Evolutionary conservation across 257 asterid species (phyloP).

Genomic region (Rhazya stricta): DNA sequence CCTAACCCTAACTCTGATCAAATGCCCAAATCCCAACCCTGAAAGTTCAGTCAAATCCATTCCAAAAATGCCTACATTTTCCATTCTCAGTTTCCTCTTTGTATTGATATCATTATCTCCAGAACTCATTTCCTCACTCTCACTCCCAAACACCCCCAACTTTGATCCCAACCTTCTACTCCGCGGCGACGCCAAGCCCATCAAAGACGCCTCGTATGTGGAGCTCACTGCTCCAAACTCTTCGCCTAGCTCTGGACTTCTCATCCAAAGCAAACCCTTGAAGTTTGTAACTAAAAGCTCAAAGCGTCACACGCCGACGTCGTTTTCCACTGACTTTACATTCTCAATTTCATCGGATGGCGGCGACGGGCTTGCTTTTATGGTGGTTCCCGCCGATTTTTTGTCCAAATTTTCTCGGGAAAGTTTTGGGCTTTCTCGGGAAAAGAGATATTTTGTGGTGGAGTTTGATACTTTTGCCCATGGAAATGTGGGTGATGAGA

Average conservation of each 20-base stretch:
- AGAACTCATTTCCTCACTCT: constrained; percentile 30
- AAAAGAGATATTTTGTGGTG: constrained; percentile 43
- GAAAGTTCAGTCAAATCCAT: not conserved
- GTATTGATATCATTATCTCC: constrained; percentile 27
- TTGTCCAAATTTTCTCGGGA: constrained; percentile 27
- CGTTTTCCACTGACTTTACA: constrained; percentile 69
- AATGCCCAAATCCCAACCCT: not conserved
- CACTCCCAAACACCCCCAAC: constrained; percentile 37
- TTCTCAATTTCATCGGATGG: constrained; percentile 58
- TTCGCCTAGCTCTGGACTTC: constrained; percentile 53
- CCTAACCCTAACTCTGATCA: not conserved
- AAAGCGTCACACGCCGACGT: constrained; percentile 32
- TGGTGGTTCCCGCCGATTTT: constrained; percentile 42
- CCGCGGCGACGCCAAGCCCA: constrained; percentile 54
- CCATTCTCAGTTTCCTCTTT: constrained; percentile 8
- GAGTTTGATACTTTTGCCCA: constrained; percentile 53
- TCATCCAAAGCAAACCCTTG: constrained; percentile 51
- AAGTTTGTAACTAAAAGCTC: constrained; percentile 25
- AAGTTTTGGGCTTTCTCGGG: constrained; percentile 42
- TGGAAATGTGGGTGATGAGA: constrained; percentile 43
- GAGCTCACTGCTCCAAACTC: constrained; percentile 53
- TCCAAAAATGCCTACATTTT: constrained; percentile 7
- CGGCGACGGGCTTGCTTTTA: constrained; percentile 61
- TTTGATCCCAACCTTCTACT: constrained; percentile 47
- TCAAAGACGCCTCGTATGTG: constrained; percentile 27